Percentiles rank a stretch among this genome's conserved stretches.
Conservation (phyloP, 2,329 filamentous ascomycete species). For the Botryotinia calthae region DNA sequence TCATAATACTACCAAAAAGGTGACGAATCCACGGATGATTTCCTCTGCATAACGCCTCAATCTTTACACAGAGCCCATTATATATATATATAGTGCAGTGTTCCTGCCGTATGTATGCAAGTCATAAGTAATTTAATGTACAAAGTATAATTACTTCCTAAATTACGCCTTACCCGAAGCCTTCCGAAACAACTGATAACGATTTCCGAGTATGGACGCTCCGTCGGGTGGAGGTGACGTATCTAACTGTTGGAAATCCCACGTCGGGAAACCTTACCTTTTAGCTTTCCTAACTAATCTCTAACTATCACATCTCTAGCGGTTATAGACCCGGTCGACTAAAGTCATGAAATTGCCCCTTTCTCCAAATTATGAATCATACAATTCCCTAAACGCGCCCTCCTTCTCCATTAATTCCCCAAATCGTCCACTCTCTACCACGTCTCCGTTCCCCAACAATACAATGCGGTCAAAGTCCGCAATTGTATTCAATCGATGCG, state of each 20-base stretch:
- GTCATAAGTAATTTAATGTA: background rate
- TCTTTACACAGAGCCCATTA: too few species aligned
- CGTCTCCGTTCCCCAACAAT: slow-evolving; percentile 15
- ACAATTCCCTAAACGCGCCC: slow-evolving; percentile 40
- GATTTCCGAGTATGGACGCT: background rate
- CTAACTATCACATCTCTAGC: background rate
- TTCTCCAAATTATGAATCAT: slow-evolving; percentile 19
- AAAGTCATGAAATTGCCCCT: background rate
- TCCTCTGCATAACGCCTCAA: background rate
- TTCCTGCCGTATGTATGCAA: background rate
- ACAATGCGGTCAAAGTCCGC: slow-evolving; percentile 42
- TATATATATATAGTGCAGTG: background rate
- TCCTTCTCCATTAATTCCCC: slow-evolving; percentile 3
- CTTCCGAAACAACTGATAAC: background rate
- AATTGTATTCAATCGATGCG: slow-evolving; percentile 45
- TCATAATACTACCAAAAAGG: background rate
- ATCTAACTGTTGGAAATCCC: background rate
- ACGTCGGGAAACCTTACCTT: background rate
- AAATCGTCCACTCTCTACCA: slow-evolving; percentile 11
- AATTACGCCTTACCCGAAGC: background rate
- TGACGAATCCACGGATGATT: background rate
- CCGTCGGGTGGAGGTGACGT: background rate
- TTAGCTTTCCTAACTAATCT: background rate
- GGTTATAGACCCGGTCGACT: background rate
- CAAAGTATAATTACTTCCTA: background rate